These are phyloP conservation scores for Truncatella angustata DNA, from an alignment of 2,329 filamentous ascomycete species.

Conservation along the genomic window DNA sequence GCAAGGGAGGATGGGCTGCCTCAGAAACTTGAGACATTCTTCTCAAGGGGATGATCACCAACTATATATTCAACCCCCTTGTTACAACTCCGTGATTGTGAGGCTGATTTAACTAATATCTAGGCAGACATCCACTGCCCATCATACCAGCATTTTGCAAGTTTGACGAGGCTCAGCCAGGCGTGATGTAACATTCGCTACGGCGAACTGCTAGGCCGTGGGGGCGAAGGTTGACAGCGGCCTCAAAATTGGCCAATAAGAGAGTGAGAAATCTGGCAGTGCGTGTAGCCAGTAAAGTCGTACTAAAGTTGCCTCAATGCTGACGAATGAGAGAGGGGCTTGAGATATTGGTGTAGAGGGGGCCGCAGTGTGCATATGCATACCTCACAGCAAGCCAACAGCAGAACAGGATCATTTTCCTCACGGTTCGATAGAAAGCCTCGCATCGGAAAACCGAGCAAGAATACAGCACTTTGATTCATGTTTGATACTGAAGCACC, in stretches of 20 bases:
- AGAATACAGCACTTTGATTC: not conserved
- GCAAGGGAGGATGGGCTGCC: not conserved
- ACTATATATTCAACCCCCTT: not conserved
- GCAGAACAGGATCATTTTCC: not conserved
- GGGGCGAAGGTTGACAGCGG: too few relatives aligned
- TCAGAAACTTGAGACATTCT: not conserved
- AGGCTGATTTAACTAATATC: not conserved
- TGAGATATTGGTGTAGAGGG: not conserved
- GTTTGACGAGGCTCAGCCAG: not conserved
- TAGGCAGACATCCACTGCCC: not conserved
- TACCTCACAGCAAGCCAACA: constrained; percentile 3
- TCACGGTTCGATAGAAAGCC: not conserved
- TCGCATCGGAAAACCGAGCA: not conserved
- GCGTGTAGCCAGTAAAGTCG: not conserved
- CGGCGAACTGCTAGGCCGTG: not conserved
- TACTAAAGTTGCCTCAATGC: not conserved
- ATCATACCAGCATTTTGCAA: not conserved
- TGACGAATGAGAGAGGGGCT: not conserved
- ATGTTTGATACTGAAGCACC: not conserved
- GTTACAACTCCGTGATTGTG: not conserved
- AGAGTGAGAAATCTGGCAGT: not conserved
- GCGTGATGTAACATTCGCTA: not conserved
- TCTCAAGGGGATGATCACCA: not conserved
- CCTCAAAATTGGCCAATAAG: not conserved
- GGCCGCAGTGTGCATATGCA: not conserved